Percentiles rank a stretch among this genome's conserved stretches.
Conservation (phyloP, 352 stramenopile species). For the Pilasporangium apinafurcum region DNA sequence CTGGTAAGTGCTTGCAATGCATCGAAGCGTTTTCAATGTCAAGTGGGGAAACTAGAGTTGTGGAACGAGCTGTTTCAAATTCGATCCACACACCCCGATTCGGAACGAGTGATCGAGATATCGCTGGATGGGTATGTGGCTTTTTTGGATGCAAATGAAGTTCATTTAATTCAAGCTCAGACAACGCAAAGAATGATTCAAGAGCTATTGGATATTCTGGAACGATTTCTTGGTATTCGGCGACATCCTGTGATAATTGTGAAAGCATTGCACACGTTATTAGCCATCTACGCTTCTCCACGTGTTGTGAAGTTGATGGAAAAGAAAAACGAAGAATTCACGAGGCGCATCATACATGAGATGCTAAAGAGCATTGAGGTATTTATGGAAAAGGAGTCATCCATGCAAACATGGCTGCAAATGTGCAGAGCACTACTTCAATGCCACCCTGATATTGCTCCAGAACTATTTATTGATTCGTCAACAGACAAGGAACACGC, state of each 20-base stretch:
- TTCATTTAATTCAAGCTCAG: slow-evolving; percentile 11
- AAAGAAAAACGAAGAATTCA: slow-evolving; percentile 1
- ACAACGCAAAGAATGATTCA: slow-evolving; percentile 5
- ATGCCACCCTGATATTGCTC: not conserved
- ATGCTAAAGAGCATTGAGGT: not conserved
- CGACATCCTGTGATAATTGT: slow-evolving; percentile 5
- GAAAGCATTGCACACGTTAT: slow-evolving; percentile 6
- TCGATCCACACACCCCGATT: slow-evolving; percentile 18
- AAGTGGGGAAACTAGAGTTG: slow-evolving; percentile 19
- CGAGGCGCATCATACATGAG: not conserved
- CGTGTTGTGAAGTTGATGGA: slow-evolving; percentile 3
- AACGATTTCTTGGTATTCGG: slow-evolving; percentile 3
- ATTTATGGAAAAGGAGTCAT: not conserved
- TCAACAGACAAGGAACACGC: not conserved
- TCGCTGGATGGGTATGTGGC: slow-evolving; percentile 20
- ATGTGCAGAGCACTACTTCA: slow-evolving; percentile 8
- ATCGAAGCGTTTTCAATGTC: slow-evolving; percentile 31
- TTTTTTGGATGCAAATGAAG: slow-evolving; percentile 23
- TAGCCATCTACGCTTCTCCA: slow-evolving; percentile 6
- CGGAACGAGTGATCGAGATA: slow-evolving; percentile 20
- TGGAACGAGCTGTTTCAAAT: slow-evolving; percentile 23
- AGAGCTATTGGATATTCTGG: slow-evolving; percentile 14
- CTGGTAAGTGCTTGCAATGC: slow-evolving; percentile 7
- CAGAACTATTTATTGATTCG: slow-evolving; percentile 5
- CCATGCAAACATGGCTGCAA: slow-evolving; percentile 6